These are phyloP conservation scores for Bruguiera parviflora DNA, from an alignment of 345 rosid genomes.

Conservation along the genomic window DNA sequence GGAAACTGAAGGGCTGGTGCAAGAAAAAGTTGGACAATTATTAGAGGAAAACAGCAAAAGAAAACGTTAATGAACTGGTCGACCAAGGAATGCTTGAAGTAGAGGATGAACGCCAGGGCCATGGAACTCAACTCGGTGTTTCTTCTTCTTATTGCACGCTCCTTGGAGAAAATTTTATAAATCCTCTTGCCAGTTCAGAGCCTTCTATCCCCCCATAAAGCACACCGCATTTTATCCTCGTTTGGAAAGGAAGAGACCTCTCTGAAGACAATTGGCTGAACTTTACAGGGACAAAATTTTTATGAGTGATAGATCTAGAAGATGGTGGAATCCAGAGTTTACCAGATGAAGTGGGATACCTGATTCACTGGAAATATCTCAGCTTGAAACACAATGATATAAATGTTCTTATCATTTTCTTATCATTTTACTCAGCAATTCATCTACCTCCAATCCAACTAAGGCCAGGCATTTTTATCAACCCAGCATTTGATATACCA, in stretches of 20 bases:
- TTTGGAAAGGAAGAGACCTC: conserved; percentile 27
- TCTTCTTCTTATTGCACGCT: conserved; percentile 16
- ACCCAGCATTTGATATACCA: conserved; percentile 26
- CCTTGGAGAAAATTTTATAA: conserved; percentile 7
- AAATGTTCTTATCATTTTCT: conserved; percentile 15
- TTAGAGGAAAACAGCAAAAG: conserved; percentile 33
- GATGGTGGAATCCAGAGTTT: conserved; percentile 24
- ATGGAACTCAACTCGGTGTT: conserved; percentile 17
- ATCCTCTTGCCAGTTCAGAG: conserved; percentile 11
- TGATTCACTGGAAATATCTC: conserved; percentile 39
- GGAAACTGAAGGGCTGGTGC: conserved; percentile 36
- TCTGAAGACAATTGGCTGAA: conserved; percentile 32
- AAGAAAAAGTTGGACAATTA: conserved; percentile 23
- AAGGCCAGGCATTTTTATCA: conserved; percentile 50
- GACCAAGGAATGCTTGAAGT: conserved; percentile 33
- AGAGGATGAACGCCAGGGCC: conserved; percentile 6
- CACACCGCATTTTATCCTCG: conserved; percentile 23
- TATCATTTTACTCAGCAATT: conserved; percentile 5
- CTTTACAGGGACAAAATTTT: conserved; percentile 26
- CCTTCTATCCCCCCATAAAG: conserved; percentile 8
- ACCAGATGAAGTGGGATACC: conserved; percentile 35
- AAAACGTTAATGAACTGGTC: conserved; percentile 27
- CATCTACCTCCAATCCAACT: conserved; percentile 51
- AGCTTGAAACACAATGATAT: conserved; percentile 31
- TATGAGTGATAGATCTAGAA: conserved; percentile 35